Evolutionary conservation across 148 eudicot genomes (phyloP), one percentile per base, ranked within the genome.

Genomic region (Silene latifolia): DNA sequence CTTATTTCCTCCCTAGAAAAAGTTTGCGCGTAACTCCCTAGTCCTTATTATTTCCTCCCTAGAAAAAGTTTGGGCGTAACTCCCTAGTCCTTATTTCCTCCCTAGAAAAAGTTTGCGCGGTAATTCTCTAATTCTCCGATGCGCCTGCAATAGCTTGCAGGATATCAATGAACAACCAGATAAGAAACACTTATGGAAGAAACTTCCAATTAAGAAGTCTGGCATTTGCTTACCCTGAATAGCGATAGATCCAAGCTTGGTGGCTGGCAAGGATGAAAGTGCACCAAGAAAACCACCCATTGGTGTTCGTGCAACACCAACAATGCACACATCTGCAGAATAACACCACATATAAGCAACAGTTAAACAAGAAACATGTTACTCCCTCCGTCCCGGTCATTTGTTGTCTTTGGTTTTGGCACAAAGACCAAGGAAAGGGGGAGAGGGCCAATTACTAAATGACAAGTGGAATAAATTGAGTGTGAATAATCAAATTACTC

Each of bases 221-320:
- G 47, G 8, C 20, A 51, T 65, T 27, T 19, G 75, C 88, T 88
- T 82, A 95, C 98, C 72, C 77, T 84, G 81, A 83, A 95, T 95
- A 63, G 89, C 98, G 67, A 92, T 63, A 25, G 96, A 89, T 63
- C 97, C 98, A 66, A 95, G 98, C 75, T 95, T 95, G 71, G 96
- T 92, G 56, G 98, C 98, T 27, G 93, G 27, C 39, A 95, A 27
- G 27, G 96, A 87, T 77, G 98, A 92, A 84, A 95, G 92, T 64
- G 92, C 72, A 71, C 98, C 98, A 69, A 95, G 91, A 77, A 95
- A 90, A 60, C 91, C 93, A 76, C 98, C 98, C 96, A 95, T 88
- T 67, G 98, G 98, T 54, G 98, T 95, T 59, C 98, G 97, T 56
- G 98, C 98, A 78, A 83, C 92, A 84, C 98, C 98, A 78, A 95